These are phyloP conservation scores for Pseudoneurospora amorphoporcata DNA, from an alignment of 495 filamentous ascomycete species.

Conservation along the genomic window DNA sequence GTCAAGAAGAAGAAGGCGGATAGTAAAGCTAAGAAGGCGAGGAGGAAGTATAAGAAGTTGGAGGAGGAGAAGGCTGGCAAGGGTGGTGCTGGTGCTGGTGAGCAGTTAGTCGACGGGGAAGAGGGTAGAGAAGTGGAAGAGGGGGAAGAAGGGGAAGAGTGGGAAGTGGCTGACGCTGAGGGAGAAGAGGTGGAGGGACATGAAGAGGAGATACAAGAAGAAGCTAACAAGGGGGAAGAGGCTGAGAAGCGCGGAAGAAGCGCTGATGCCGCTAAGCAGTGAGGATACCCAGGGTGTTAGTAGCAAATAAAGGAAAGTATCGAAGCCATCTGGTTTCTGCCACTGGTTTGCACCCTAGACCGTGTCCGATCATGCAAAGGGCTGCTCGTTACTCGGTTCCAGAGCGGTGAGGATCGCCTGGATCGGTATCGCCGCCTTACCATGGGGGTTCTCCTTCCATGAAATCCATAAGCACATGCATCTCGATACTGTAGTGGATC, in stretches of 20 bases:
- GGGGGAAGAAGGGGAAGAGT: neutral
- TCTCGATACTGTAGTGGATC: neutral
- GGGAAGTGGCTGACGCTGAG: neutral
- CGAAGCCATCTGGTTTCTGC: neutral
- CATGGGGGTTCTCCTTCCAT: neutral
- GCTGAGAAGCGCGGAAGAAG: neutral
- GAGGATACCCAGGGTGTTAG: neutral
- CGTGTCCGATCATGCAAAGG: neutral
- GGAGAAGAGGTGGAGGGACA: slow-evolving; percentile 5
- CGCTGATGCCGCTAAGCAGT: neutral
- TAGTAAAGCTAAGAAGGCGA: slow-evolving; percentile 39
- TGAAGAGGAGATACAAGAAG: slow-evolving; percentile 2
- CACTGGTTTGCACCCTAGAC: neutral
- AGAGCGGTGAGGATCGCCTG: neutral
- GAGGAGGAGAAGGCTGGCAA: slow-evolving; percentile 26
- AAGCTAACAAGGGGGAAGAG: neutral
- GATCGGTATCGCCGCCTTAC: neutral
- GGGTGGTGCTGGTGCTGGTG: slow-evolving; percentile 2
- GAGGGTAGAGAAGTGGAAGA: neutral
- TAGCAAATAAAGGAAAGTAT: neutral
- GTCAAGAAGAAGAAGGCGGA: slow-evolving; percentile 37
- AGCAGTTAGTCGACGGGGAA: neutral
- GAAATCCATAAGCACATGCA: neutral
- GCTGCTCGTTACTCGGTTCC: neutral
- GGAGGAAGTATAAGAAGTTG: slow-evolving; percentile 39